Percentiles rank a stretch among this genome's conserved stretches.
Evolutionary conservation across 1,284 basidiomycete species (phyloP).

Genomic region (Takashimella koratensis): DNA sequence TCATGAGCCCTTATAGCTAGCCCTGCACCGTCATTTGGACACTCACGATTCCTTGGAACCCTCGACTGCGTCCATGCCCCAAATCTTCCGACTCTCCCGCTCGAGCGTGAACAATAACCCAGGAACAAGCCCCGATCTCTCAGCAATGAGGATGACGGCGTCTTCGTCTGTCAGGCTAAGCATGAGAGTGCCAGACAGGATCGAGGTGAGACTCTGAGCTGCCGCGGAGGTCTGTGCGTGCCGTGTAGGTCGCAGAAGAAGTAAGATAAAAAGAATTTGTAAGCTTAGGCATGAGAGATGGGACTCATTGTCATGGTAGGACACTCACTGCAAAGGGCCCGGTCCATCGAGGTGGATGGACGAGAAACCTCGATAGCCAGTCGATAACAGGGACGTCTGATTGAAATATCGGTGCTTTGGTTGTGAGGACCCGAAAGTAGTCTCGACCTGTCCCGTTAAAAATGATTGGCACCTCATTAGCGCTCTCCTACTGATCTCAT

Average conservation of each 20-base stretch:
- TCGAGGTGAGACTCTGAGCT: not conserved
- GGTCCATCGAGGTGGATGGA: not conserved
- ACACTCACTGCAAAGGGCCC: not conserved
- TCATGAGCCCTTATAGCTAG: too few species aligned
- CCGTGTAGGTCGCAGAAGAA: too few species aligned
- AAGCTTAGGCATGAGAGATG: too few species aligned
- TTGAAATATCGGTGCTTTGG: slow-evolving; percentile 3
- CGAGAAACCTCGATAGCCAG: slow-evolving; percentile 17
- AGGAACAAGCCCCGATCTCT: slow-evolving; percentile 29
- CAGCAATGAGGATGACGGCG: slow-evolving; percentile 33
- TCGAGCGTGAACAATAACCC: slow-evolving; percentile 31
- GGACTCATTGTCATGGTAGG: not conserved
- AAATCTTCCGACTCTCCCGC: slow-evolving; percentile 26
- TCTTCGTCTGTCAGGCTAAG: slow-evolving; percentile 30
- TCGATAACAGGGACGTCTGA: slow-evolving; percentile 20
- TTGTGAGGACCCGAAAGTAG: slow-evolving; percentile 30
- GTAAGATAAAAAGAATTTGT: too few species aligned
- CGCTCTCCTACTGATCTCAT: too few species aligned
- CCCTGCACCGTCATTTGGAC: too few species aligned
- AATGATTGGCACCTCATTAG: not conserved
- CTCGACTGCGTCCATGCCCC: slow-evolving; percentile 25
- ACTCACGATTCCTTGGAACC: slow-evolving; percentile 21
- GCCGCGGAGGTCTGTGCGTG: not conserved
- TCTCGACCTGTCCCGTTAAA: slow-evolving; percentile 32
- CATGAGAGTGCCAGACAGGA: slow-evolving; percentile 20